Percentiles rank a stretch among this genome's conserved stretches.
Evolutionary conservation across 2,329 filamentous ascomycete species (phyloP).

Genomic region (Cercospora sesami): DNA sequence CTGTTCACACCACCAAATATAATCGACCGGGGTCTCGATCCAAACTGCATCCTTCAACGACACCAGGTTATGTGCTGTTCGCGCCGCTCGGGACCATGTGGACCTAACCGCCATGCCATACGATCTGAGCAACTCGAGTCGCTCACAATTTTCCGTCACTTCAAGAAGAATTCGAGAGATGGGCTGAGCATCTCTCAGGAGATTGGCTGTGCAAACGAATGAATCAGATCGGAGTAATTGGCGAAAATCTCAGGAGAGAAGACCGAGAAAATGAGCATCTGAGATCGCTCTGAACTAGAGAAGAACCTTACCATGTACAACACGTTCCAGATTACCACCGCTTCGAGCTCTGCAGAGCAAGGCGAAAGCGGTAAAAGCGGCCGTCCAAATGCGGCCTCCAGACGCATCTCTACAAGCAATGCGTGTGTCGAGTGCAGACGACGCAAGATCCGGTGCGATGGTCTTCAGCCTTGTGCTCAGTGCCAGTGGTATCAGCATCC

Average conservation of each 20-base stretch:
- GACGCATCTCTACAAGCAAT: slow-evolving; percentile 53
- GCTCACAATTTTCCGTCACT: not conserved
- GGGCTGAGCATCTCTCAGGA: not conserved
- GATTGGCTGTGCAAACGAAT: not conserved
- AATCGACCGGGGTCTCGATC: slow-evolving; percentile 5
- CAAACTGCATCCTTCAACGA: slow-evolving; percentile 8
- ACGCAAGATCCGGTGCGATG: slow-evolving; percentile 81
- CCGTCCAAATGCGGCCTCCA: slow-evolving; percentile 40
- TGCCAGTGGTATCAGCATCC: slow-evolving; percentile 79
- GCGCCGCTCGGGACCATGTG: not conserved
- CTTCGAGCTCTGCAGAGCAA: slow-evolving; percentile 38
- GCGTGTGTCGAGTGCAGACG: slow-evolving; percentile 77
- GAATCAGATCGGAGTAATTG: not conserved
- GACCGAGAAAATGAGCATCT: not conserved
- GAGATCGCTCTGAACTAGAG: not conserved
- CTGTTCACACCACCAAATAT: slow-evolving; percentile 10
- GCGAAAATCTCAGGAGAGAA: slow-evolving; percentile 9
- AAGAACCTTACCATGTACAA: slow-evolving; percentile 44
- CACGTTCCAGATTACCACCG: slow-evolving; percentile 44
- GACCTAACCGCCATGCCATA: not conserved
- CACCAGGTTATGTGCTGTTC: not conserved
- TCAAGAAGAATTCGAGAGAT: not conserved
- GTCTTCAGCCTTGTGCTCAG: slow-evolving; percentile 76
- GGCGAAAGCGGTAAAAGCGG: slow-evolving; percentile 39
- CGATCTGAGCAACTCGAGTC: not conserved